Base-by-base conservation (phyloP, 148 eudicot species). In the Camellia granthamiana region DNA sequence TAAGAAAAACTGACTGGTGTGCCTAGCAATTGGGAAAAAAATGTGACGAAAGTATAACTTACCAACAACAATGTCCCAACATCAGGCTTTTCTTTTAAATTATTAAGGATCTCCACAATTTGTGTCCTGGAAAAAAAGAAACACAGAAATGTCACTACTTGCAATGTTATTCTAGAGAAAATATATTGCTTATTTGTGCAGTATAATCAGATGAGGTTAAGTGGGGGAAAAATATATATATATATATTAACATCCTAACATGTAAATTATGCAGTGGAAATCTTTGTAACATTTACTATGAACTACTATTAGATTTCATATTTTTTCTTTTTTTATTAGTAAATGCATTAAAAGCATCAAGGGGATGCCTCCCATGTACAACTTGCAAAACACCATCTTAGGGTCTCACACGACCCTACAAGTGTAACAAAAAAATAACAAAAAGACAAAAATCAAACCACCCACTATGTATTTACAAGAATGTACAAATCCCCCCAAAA, bases 61-160 rank as follows among this genome's bases (percentile, higher is more conserved):
- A 92, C 98, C 87, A 87, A 75, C 82, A 94, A 83, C 44, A 94
- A 81, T 41, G 92, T 89, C 65, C 90, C 97, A 85, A 94, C 98
- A 86, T 94, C 98, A 62, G 98, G 98, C 81, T 92, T 94, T 83
- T 94, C 98, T 83, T 89, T 94, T 78, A 92, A 72, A 87, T 87
- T 91, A 83, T 90, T 88, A 81, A 94, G 93, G 76, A 94, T 94
- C 44, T 94, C 98, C 80, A 84, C 87, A 74, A 94, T 90, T 75
- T 94, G 98, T 82, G 92, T 83, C 90, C 98, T 94, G 87, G 51
- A 81, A 86, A 23, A 23, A 59, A 52, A 74, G 69, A 76, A 72
- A n/a, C 74, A 72, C 61, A 78, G 38, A 82, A 77, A 8, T 58
- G 55, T 82, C 38, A 77, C 21, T 62, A 51, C 46, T 56, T 7